A percentile compares a stretch with the other conserved stretches of the same genome.
phyloP scores from a whole-genome alignment of 768 basidiomycete genomes.

The Coprinopsis cinerea region DNA sequence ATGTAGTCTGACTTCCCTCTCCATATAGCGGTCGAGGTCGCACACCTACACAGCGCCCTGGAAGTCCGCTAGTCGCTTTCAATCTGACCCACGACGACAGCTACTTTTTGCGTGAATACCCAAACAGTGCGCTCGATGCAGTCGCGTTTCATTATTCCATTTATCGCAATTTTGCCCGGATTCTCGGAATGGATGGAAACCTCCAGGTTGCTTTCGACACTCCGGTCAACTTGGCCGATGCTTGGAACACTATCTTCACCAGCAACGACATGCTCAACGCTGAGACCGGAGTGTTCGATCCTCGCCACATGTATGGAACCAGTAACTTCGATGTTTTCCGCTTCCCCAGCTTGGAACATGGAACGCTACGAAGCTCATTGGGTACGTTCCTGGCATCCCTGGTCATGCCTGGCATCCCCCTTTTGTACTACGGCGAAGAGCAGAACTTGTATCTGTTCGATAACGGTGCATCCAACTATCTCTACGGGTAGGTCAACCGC shows the following conservation, averaged over 20 bases:
- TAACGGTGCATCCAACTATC: conserved; percentile 86
- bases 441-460: conserved; percentile 87
- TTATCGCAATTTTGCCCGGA: conserved; percentile 80
- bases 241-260: conserved; percentile 91
- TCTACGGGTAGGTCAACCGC: conserved; percentile 59
- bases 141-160: conserved; percentile 94
- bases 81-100: conserved; percentile 55
- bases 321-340: conserved; percentile 94
- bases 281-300: conserved; percentile 59
- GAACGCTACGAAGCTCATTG: conserved; percentile 68
- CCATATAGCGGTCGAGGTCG: conserved; percentile 78
- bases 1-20: neutral
- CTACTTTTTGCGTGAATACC: conserved; percentile 73
- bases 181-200: conserved; percentile 96
- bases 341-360: conserved; percentile 87
- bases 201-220: conserved; percentile 86
- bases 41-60: conserved; percentile 64
- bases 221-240: conserved; percentile 74
- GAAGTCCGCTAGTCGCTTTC: conserved; percentile 62
- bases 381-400: conserved; percentile 75
- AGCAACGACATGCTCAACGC: conserved; percentile 83
- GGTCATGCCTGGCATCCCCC: conserved; percentile 81
- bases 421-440: conserved; percentile 92
- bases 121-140: conserved; percentile 60
- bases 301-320: conserved; percentile 86